phyloP scores from a whole-genome alignment of 495 filamentous ascomycete species.

The Neurospora hispaniola region DNA sequence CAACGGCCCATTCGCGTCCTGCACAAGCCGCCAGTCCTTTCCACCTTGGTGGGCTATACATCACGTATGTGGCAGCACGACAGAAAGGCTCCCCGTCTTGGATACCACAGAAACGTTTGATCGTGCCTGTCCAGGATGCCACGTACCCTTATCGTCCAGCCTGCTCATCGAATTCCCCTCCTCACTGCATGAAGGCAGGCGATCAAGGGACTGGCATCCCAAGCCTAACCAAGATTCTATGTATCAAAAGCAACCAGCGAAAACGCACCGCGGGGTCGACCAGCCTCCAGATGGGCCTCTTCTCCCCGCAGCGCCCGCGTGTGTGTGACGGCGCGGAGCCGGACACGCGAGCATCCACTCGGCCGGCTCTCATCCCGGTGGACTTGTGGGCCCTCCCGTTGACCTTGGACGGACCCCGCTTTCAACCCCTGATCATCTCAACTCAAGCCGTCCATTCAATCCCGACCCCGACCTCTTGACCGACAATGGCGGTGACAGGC shows the following conservation, averaged over 20 bases:
- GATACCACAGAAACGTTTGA: background rate
- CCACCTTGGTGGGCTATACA: background rate
- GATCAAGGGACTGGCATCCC: background rate
- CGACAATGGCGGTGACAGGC: background rate
- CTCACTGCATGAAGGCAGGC: background rate
- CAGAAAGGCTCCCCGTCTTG: background rate
- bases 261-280: background rate
- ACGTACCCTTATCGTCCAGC: background rate
- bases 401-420: background rate
- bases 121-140: background rate
- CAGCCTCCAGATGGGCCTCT: background rate
- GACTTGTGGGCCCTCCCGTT: background rate
- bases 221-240: background rate
- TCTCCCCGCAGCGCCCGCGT: background rate
- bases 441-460: background rate
- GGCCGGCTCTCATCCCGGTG: background rate
- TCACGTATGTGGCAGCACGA: background rate
- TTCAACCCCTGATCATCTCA: background rate
- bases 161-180: background rate
- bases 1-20: background rate
- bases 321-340: background rate
- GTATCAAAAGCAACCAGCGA: background rate
- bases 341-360: background rate
- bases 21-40: background rate
- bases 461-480: background rate